Evolutionary conservation across 768 basidiomycete genomes (phyloP).

Genomic region (Naganishia vaughanmartiniae): DNA sequence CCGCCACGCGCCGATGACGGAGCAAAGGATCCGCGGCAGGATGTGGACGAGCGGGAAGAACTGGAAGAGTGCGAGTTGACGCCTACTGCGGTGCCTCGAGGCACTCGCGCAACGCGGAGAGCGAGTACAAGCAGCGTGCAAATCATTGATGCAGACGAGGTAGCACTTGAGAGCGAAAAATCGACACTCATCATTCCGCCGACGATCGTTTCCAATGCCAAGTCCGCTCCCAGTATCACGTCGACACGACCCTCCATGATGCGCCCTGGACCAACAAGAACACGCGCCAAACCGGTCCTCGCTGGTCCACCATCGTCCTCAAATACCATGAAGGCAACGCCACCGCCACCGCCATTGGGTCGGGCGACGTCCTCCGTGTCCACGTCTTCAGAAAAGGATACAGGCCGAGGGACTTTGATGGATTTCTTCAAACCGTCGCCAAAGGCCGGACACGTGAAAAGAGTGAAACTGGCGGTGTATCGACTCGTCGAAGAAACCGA

Average conservation of each 20-base stretch:
- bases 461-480: constrained; percentile 11
- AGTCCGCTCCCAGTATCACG: neutral
- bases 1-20: neutral
- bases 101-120: neutral
- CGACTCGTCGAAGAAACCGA: constrained; percentile 13
- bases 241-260: neutral
- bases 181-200: neutral
- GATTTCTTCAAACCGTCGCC: constrained; percentile 6
- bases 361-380: neutral
- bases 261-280: neutral
- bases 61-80: constrained; percentile 15
- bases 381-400: neutral
- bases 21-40: no score
- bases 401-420: neutral
- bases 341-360: neutral
- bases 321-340: neutral
- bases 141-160: neutral
- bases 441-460: neutral
- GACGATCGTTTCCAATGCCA: neutral
- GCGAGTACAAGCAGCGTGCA: constrained; percentile 1
- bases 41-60: neutral
- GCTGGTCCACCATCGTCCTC: neutral
- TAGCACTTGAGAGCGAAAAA: neutral
- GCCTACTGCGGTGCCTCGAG: constrained; percentile 12
- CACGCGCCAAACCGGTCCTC: neutral